A percentile compares a stretch with the other conserved stretches of the same genome.
phyloP scores from a whole-genome alignment of 805 yeast species.

The baker's yeast (Saccharomyces cerevisiae) region DNA sequence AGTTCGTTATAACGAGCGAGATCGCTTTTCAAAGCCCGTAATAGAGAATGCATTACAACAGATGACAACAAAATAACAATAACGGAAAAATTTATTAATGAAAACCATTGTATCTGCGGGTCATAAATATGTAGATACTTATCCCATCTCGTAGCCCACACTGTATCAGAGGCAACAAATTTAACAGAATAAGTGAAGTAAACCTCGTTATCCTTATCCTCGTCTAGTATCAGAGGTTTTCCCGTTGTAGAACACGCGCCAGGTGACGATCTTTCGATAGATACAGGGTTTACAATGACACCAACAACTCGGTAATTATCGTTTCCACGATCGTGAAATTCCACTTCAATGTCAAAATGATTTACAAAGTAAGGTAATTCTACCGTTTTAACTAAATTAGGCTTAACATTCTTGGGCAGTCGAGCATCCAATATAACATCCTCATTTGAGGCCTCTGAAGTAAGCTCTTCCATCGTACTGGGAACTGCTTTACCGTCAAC shows the following conservation, averaged over 20 bases:
- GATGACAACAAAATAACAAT: constrained; percentile 70
- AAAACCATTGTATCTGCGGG: constrained; percentile 93
- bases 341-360: constrained; percentile 71
- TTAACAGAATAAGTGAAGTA: constrained; percentile 72
- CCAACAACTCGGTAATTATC: constrained; percentile 84
- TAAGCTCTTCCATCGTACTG: not conserved
- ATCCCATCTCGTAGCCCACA: constrained; percentile 99
- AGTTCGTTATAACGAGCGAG: constrained; percentile 83
- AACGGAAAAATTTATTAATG: constrained; percentile 76
- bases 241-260: constrained; percentile 25
- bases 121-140: constrained; percentile 86
- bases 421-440: constrained; percentile 11
- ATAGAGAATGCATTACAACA: constrained; percentile 68
- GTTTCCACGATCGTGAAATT: constrained; percentile 68
- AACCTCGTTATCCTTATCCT: constrained; percentile 47
- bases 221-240: constrained; percentile 41
- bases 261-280: constrained; percentile 41
- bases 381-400: constrained; percentile 11
- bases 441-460: constrained; percentile 3
- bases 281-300: constrained; percentile 64
- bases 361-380: constrained; percentile 59
- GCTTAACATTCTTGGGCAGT: constrained; percentile 8
- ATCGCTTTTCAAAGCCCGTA: constrained; percentile 75
- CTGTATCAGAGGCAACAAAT: constrained; percentile 61
- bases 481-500: constrained; percentile 12